phyloP scores from a whole-genome alignment of 306 rosid genomes.

The barrel medic (Medicago truncatula) region MtrunA17r5.0-ANR NC_053043.1:33796501-33797000 shows the following conservation, averaged over 20 bases:
- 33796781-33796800: constrained; percentile 56
- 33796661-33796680: constrained; percentile 59
- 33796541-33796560: constrained; percentile 72
- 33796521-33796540: constrained; percentile 86
- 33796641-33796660: constrained; percentile 49
- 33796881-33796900: constrained; percentile 83
- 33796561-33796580: constrained; percentile 84
- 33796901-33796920: constrained; percentile 86
- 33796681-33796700: constrained; percentile 57
- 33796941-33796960: constrained; percentile 54
- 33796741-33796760: constrained; percentile 56
- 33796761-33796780: constrained; percentile 64
- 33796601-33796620: constrained; percentile 59
- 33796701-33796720: constrained; percentile 62
- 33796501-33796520: constrained; percentile 70
- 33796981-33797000: constrained; percentile 54
- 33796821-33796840: constrained; percentile 56
- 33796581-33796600: constrained; percentile 78
- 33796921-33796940: constrained; percentile 75
- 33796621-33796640: constrained; percentile 57
- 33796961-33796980: constrained; percentile 62
- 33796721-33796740: constrained; percentile 57
- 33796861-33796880: constrained; percentile 61
- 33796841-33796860: constrained; percentile 56
- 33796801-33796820: constrained; percentile 58